Conservation (phyloP, 2,329 filamentous ascomycete genomes). For the Colletotrichum sublineola region DNA sequence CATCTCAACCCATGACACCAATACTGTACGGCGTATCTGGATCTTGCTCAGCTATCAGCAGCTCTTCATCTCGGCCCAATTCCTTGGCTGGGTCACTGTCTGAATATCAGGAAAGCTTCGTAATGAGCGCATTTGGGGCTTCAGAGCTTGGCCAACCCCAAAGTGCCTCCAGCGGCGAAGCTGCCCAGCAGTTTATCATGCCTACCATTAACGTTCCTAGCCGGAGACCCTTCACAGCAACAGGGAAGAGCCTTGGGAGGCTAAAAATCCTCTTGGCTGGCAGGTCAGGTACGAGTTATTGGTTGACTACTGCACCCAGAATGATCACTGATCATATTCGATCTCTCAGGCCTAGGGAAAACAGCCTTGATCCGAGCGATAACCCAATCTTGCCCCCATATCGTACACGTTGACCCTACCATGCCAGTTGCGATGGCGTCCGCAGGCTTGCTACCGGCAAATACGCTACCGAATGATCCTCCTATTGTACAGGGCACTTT, state of each 20-base stretch:
- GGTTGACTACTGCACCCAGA: slow-evolving; percentile 25
- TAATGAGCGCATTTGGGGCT: slow-evolving; percentile 43
- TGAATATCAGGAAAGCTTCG: slow-evolving; percentile 52
- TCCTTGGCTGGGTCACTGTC: slow-evolving; percentile 64
- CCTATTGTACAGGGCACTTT: slow-evolving; percentile 24
- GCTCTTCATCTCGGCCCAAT: slow-evolving; percentile 64
- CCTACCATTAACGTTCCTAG: slow-evolving; percentile 93
- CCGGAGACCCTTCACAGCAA: slow-evolving; percentile 89
- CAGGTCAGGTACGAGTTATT: slow-evolving; percentile 69
- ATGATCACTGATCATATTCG: slow-evolving; percentile 35
- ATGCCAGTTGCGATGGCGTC: slow-evolving; percentile 40
- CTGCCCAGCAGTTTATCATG: slow-evolving; percentile 91
- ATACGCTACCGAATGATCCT: slow-evolving; percentile 5
- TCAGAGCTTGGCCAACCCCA: slow-evolving; percentile 32
- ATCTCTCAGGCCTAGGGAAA: slow-evolving; percentile 79
- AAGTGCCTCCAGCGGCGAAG: slow-evolving; percentile 57
- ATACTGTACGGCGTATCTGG: slow-evolving; percentile 57
- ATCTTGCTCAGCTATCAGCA: slow-evolving; percentile 60
- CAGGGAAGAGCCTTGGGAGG: slow-evolving; percentile 84
- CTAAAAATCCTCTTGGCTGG: slow-evolving; percentile 92
- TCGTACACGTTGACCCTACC: slow-evolving; percentile 89
- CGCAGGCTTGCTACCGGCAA: slow-evolving; percentile 18
- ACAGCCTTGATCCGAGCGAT: slow-evolving; percentile 91
- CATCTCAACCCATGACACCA: slow-evolving; percentile 61
- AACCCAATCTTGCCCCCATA: slow-evolving; percentile 87